Conservation (phyloP, 805 yeast genomes). For the Metschnikowia hibisci region DNA sequence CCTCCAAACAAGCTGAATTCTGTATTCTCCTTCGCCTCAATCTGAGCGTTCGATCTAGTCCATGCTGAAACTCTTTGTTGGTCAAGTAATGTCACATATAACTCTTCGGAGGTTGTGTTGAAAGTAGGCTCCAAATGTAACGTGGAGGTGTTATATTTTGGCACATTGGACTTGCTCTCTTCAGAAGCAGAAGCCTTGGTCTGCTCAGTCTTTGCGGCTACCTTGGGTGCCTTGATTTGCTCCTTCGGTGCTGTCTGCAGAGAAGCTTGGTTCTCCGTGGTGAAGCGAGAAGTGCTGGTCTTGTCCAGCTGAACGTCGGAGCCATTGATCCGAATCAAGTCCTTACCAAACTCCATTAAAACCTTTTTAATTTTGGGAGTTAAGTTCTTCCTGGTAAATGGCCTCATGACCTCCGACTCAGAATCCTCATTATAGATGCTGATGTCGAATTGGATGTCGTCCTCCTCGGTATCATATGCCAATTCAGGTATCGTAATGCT, state of each 20-base stretch:
- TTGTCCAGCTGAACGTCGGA: constrained; percentile 78
- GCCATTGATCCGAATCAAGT: constrained; percentile 71
- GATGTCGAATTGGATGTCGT: constrained; percentile 82
- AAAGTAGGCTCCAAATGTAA: constrained; percentile 74
- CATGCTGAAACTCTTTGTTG: constrained; percentile 82
- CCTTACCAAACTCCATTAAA: constrained; percentile 68
- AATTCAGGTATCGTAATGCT: constrained; percentile 83
- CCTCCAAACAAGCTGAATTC: constrained; percentile 80
- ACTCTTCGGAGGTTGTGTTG: constrained; percentile 82
- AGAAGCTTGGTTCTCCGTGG: constrained; percentile 46
- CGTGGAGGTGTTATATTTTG: constrained; percentile 77
- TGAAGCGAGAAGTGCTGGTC: constrained; percentile 38
- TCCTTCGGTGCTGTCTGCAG: constrained; percentile 3
- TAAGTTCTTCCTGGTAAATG: constrained; percentile 45
- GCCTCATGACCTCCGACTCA: constrained; percentile 49
- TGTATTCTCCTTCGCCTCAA: constrained; percentile 54
- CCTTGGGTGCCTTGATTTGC: constrained; percentile 3
- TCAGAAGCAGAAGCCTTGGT: constrained; percentile 8
- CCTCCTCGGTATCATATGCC: constrained; percentile 84
- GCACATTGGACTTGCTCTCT: constrained; percentile 25
- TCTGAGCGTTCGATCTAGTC: constrained; percentile 70
- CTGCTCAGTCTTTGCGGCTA: constrained; percentile 6
- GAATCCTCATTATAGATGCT: constrained; percentile 55
- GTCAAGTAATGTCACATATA: constrained; percentile 73
- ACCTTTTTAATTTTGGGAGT: constrained; percentile 65